Evolutionary conservation across 805 yeast species (phyloP).

Genomic region (Suhomyces sp.): DNA sequence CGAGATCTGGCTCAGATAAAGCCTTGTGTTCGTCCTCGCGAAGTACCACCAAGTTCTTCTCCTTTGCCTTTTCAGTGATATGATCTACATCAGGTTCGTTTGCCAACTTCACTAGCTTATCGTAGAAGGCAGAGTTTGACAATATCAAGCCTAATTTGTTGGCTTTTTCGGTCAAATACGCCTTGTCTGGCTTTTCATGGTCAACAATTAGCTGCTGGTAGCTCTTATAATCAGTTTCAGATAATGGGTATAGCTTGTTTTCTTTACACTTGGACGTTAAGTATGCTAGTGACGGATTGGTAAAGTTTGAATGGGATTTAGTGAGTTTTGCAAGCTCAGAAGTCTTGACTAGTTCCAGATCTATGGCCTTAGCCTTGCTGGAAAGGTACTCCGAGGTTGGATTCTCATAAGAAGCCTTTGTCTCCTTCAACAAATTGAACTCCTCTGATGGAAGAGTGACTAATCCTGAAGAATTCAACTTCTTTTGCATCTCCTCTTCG

Average conservation of each 20-base stretch:
- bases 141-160: slow-evolving; percentile 32
- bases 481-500: slow-evolving; percentile 35
- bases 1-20: slow-evolving; percentile 14
- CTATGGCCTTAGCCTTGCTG: slow-evolving; percentile 8
- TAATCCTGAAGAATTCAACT: slow-evolving; percentile 28
- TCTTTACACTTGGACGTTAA: slow-evolving; percentile 20
- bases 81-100: slow-evolving; percentile 25
- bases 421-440: slow-evolving; percentile 12
- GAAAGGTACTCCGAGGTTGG: slow-evolving; percentile 25
- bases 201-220: slow-evolving; percentile 20
- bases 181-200: slow-evolving; percentile 31
- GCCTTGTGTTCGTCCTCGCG: slow-evolving; percentile 1
- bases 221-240: slow-evolving; percentile 9
- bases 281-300: slow-evolving; percentile 24
- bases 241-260: slow-evolving; percentile 10
- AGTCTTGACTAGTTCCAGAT: slow-evolving; percentile 11
- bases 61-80: slow-evolving; percentile 19
- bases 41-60: slow-evolving; percentile 7
- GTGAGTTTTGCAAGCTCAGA: slow-evolving; percentile 17
- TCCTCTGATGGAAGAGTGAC: slow-evolving; percentile 29
- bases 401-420: slow-evolving; percentile 11
- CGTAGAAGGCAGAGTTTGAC: slow-evolving; percentile 27
- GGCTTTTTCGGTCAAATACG: slow-evolving; percentile 33
- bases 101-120: slow-evolving; percentile 25
- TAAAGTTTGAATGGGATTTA: slow-evolving; percentile 9